These are phyloP conservation scores for Quercus tomentella DNA, from an alignment of 331 rosid genomes.

Conservation along the genomic window DNA sequence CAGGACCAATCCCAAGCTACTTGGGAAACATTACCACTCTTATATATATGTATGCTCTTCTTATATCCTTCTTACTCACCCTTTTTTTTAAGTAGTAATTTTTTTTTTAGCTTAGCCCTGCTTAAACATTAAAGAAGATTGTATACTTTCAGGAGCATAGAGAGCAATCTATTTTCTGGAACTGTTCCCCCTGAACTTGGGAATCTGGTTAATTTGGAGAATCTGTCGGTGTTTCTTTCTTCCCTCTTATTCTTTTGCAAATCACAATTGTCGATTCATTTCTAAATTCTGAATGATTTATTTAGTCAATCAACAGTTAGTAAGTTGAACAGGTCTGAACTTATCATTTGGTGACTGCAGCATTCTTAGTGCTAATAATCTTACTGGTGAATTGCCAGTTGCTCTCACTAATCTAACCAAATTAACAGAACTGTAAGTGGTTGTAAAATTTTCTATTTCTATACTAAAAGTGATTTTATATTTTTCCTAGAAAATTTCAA, in stretches of 20 bases:
- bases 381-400: constrained; percentile 25
- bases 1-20: constrained; percentile 22
- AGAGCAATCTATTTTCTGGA: constrained; percentile 15
- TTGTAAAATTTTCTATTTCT: neutral
- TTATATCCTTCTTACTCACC: no score
- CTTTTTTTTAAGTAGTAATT: neutral
- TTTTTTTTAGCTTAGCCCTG: neutral
- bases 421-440: constrained; percentile 19
- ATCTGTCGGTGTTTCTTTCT: neutral
- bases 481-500: neutral
- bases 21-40: constrained; percentile 32
- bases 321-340: neutral
- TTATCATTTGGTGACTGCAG: constrained; percentile 20
- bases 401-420: constrained; percentile 20
- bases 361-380: constrained; percentile 23
- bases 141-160: constrained; percentile 16
- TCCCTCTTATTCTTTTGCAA: neutral
- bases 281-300: constrained; percentile 3
- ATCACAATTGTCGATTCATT: neutral
- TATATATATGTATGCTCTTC: neutral
- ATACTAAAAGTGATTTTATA: neutral
- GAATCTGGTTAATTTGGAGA: neutral
- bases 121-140: neutral
- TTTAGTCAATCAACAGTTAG: neutral
- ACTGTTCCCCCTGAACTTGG: constrained; percentile 5